Base-by-base conservation (phyloP, 2,329 filamentous ascomycete genomes). In the Neocucurbitaria cava region DNA sequence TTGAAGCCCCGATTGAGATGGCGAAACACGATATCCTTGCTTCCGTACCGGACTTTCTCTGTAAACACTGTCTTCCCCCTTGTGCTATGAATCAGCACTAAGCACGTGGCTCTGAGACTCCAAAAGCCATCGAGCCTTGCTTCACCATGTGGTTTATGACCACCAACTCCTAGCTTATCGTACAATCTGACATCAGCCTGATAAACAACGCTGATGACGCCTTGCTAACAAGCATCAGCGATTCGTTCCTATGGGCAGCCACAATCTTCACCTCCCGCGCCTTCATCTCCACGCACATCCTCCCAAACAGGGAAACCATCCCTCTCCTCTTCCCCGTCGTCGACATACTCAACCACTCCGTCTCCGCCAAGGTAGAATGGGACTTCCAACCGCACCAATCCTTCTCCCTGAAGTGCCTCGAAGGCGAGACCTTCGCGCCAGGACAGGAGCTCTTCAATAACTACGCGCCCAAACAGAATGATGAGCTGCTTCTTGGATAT, bases 381-480 rank as follows among this genome's bases (percentile, higher is more conserved):
- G 69, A 76, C 35, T 71, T 73, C 51, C 48, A 62, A 33, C 60
- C 65, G 7, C 48, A 59, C 15, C 31, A 64, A 3, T 64, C 66
- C 0, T 82, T 82, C 54, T 70, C 70, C 9, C 65, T 83, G 20
- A 71, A 70, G 8, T 57, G 76, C 23, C 68, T 73, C 3, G 70
- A 79, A 8, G 67, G 68, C 8, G 69, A 78, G 4, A 51, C 52
- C 0, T 59, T 79, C 2, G 35, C 61, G 3, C 56, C 68, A 4
- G 79, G 77, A 3, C 69, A 73, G 3, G 77, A 83, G 56, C 66
- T 84, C 2, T 81, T 75, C 69, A 84, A 84, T 64, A 84, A 84
- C 60, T 84, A 84, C 50, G 82, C 78, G 0, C 77, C 81, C 1
- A 83, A 83, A 58, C 72, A 77, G 5, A 84, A 84, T 46, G 81